Conservation (phyloP, 1,284 basidiomycete species). For the Porodaedalea pini region DNA sequence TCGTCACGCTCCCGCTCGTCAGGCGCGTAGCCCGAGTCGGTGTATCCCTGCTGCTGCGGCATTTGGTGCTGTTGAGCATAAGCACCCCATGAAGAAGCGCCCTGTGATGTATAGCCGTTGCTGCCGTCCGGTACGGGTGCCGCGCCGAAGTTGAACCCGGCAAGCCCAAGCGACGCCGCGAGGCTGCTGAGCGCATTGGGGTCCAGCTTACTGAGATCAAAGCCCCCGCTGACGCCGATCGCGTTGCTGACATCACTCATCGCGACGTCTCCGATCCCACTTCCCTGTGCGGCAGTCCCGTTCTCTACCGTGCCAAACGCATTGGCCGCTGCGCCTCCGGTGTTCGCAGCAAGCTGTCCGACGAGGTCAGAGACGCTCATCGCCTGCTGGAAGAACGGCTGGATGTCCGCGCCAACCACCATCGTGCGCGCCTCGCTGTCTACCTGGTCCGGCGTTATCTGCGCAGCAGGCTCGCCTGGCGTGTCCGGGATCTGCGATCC, state of each 20-base stretch:
- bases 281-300: background rate
- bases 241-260: slow-evolving; percentile 7
- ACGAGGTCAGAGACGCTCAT: slow-evolving; percentile 65
- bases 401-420: slow-evolving; percentile 65
- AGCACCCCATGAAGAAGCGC: background rate
- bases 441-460: slow-evolving; percentile 63
- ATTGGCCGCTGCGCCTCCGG: slow-evolving; percentile 1
- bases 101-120: background rate
- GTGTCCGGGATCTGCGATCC: slow-evolving; percentile 67
- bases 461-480: slow-evolving; percentile 62
- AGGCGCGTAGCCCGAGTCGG: background rate
- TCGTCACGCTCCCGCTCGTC: slow-evolving; percentile 14
- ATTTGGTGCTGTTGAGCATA: background rate
- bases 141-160: slow-evolving; percentile 3
- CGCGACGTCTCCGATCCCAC: slow-evolving; percentile 2
- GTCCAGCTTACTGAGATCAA: slow-evolving; percentile 22
- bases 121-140: background rate
- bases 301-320: background rate
- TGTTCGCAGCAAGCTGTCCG: slow-evolving; percentile 47
- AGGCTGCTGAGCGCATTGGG: slow-evolving; percentile 21
- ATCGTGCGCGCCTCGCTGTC: slow-evolving; percentile 60
- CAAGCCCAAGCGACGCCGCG: slow-evolving; percentile 18
- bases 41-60: slow-evolving; percentile 1
- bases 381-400: slow-evolving; percentile 58
- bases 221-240: slow-evolving; percentile 1